Percentiles rank a stretch among this genome's conserved stretches.
Evolutionary conservation across 768 basidiomycete genomes (phyloP).

Genomic region (Crepidotus variabilis): DNA sequence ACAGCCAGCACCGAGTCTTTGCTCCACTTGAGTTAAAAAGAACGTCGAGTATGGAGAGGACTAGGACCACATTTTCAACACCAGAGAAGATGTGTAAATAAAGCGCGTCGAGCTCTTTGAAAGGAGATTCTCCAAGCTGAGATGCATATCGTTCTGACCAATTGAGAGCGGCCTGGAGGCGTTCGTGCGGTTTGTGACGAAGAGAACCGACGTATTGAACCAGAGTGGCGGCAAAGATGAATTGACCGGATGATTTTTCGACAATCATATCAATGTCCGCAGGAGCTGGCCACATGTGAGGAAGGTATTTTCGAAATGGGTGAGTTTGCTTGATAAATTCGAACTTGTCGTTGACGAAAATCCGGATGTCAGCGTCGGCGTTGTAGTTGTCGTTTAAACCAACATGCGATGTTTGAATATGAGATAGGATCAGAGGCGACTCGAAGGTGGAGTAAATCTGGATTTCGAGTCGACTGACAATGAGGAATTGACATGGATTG

Average conservation of each 20-base stretch:
- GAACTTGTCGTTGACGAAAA: slow-evolving; percentile 9
- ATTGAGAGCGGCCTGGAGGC: neutral
- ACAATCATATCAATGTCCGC: slow-evolving; percentile 1
- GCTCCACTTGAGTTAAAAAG: too few relatives aligned
- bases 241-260: slow-evolving; percentile 4
- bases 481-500: slow-evolving; percentile 1
- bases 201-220: slow-evolving; percentile 1
- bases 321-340: slow-evolving; percentile 7
- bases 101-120: slow-evolving; percentile 3
- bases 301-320: slow-evolving; percentile 4
- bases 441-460: slow-evolving; percentile 7
- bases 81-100: slow-evolving; percentile 6
- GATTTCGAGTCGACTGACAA: slow-evolving; percentile 13
- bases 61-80: neutral
- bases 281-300: slow-evolving; percentile 11
- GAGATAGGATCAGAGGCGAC: neutral
- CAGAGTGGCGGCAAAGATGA: slow-evolving; percentile 4
- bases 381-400: slow-evolving; percentile 11
- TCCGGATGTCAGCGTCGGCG: slow-evolving; percentile 11
- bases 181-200: slow-evolving; percentile 2
- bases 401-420: neutral
- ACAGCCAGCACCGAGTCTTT: too few relatives aligned
- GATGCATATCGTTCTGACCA: neutral
- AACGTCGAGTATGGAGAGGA: neutral
- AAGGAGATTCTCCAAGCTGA: neutral